Conservation (phyloP, 2,329 filamentous ascomycete species). For the Colletotrichum sp. region DNA sequence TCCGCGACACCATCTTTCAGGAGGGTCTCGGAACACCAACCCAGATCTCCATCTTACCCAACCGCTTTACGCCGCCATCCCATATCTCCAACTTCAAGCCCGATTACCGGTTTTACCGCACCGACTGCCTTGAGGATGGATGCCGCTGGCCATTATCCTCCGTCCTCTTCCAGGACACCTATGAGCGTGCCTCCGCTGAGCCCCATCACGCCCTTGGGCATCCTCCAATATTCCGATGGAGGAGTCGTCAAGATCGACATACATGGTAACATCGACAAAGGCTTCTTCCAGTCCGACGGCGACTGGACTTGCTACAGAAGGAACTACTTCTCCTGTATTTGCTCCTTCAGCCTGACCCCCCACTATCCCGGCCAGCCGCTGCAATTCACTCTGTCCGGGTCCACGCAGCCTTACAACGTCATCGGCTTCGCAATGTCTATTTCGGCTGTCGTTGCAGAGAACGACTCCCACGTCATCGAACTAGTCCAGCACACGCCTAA, state of each 20-base stretch:
- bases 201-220: slow-evolving; percentile 57
- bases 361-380: slow-evolving; percentile 50
- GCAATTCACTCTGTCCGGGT: slow-evolving; percentile 54
- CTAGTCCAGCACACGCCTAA: slow-evolving; percentile 92
- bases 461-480: slow-evolving; percentile 77
- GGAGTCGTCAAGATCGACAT: slow-evolving; percentile 72
- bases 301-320: slow-evolving; percentile 93
- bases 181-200: slow-evolving; percentile 58
- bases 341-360: slow-evolving; percentile 75
- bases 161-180: slow-evolving; percentile 35
- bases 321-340: slow-evolving; percentile 89
- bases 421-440: slow-evolving; percentile 83
- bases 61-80: slow-evolving; percentile 53
- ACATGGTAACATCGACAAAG: slow-evolving; percentile 83
- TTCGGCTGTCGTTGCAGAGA: slow-evolving; percentile 80
- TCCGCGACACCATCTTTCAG: slow-evolving; percentile 55
- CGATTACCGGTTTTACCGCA: slow-evolving; percentile 29
- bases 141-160: slow-evolving; percentile 35
- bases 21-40: slow-evolving; percentile 52
- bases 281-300: slow-evolving; percentile 80
- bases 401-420: slow-evolving; percentile 66
- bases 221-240: slow-evolving; percentile 64
- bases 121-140: slow-evolving; percentile 17
- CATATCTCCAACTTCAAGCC: slow-evolving; percentile 58
- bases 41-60: slow-evolving; percentile 58